Evolutionary conservation across 176 grass and related monocot genomes (phyloP).

Genomic region (Otatea glauca): DNA sequence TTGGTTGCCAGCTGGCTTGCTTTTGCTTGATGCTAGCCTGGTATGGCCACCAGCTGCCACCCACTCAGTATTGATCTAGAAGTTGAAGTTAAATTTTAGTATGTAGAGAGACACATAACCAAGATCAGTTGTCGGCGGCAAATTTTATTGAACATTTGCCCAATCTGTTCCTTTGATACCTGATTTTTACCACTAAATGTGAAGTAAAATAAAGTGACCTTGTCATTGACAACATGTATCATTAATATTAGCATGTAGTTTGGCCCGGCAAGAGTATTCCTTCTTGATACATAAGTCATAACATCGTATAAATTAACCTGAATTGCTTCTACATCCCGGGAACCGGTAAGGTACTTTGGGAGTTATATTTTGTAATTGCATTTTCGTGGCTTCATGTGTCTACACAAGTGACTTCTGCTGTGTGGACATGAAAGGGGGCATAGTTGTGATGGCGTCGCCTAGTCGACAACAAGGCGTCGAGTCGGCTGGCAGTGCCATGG

Average conservation of each 20-base stretch:
- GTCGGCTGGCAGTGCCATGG: no score
- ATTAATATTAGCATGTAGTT: not conserved
- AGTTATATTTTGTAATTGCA: conserved; percentile 6
- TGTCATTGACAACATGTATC: not conserved
- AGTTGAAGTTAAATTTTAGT: not conserved
- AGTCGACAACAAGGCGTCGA: no score
- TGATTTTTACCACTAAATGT: conserved; percentile 20
- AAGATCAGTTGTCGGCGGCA: not conserved
- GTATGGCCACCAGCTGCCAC: not conserved
- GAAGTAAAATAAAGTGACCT: not conserved
- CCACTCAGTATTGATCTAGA: not conserved
- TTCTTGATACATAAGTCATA: not conserved
- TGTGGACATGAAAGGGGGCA: not conserved
- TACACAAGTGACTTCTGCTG: not conserved
- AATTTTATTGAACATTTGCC: not conserved
- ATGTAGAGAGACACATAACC: not conserved
- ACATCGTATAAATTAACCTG: not conserved
- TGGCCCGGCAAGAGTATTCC: not conserved
- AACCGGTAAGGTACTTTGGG: not conserved
- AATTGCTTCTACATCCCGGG: not conserved
- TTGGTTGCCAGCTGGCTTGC: conserved; percentile 17
- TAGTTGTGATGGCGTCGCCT: no score
- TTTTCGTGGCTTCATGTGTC: not conserved
- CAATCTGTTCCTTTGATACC: not conserved
- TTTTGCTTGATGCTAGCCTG: not conserved